Evolutionary conservation across 108 stramenopile genomes (phyloP).

Genomic region (Pseudonitzschia multiseries): DNA sequence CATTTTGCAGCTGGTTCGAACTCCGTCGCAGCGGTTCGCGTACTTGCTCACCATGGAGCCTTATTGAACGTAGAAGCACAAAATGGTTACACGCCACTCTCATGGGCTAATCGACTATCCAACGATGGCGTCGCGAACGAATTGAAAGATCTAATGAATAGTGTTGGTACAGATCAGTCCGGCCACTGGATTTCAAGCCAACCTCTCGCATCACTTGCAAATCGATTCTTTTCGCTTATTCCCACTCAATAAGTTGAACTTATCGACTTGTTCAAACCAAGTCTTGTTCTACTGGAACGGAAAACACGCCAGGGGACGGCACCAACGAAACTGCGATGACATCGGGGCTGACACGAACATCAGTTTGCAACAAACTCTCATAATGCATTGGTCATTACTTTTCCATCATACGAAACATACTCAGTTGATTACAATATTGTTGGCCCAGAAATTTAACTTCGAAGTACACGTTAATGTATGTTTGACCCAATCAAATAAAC

Average conservation of each 20-base stretch:
- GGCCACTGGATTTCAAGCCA: constrained; percentile 48
- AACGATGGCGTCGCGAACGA: constrained; percentile 62
- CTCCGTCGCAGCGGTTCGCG: constrained; percentile 39
- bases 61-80: constrained; percentile 65
- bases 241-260: constrained; percentile 27
- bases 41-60: constrained; percentile 65
- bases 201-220: constrained; percentile 42
- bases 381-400: no score
- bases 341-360: no score
- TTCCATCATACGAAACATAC: no score
- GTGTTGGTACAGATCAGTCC: constrained; percentile 23
- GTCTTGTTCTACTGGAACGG: not conserved
- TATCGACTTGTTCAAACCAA: not conserved
- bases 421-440: no score
- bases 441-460: no score
- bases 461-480: no score
- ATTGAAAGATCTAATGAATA: constrained; percentile 48
- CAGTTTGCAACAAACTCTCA: no score
- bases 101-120: constrained; percentile 74
- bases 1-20: constrained; percentile 81
- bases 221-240: constrained; percentile 53
- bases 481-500: no score
- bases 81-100: constrained; percentile 79
- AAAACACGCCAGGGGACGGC: no score
- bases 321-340: no score